Evolutionary conservation across 1,284 basidiomycete species (phyloP).

Genomic region (Pseudozyma pruni): DNA sequence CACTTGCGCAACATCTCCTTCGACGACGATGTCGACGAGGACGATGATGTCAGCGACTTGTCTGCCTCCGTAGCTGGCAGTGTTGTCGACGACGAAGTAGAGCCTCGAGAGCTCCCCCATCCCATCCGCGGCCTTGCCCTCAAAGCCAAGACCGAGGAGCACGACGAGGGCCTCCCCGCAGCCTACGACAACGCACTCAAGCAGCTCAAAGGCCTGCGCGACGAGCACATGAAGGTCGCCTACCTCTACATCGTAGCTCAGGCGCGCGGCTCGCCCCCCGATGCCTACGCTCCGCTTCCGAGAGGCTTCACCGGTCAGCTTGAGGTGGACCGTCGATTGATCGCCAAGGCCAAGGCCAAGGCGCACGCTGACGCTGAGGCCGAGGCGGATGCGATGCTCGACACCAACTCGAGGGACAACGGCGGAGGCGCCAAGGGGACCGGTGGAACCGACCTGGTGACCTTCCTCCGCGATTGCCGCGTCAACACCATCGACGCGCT

Average conservation of each 20-base stretch:
- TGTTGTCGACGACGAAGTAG: background rate
- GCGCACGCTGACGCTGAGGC: conserved; percentile 18
- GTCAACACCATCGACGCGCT: conserved; percentile 60
- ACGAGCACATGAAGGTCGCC: conserved; percentile 87
- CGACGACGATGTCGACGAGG: conserved; percentile 27
- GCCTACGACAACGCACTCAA: conserved; percentile 78
- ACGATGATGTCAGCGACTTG: background rate
- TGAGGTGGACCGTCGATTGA: conserved; percentile 14
- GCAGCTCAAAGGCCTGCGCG: conserved; percentile 82
- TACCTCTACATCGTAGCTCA: conserved; percentile 75
- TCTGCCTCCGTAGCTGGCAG: background rate
- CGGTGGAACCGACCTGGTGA: conserved; percentile 62
- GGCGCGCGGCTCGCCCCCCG: conserved; percentile 50
- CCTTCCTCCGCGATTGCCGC: conserved; percentile 59
- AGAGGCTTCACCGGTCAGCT: conserved; percentile 44
- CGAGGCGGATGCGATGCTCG: conserved; percentile 28
- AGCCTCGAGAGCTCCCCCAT: conserved; percentile 23
- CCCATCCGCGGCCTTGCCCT: conserved; percentile 59
- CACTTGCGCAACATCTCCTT: conserved; percentile 73
- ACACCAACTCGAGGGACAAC: conserved; percentile 26
- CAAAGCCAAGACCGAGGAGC: conserved; percentile 29
- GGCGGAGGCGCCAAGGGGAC: conserved; percentile 56
- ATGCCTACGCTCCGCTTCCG: conserved; percentile 49
- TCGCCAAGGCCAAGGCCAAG: conserved; percentile 20
- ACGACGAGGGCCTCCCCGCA: conserved; percentile 46